Percentiles rank a stretch among this genome's conserved stretches.
Conservation (phyloP, 2,329 filamentous ascomycete genomes). For the Colletotrichum coccodes region DNA sequence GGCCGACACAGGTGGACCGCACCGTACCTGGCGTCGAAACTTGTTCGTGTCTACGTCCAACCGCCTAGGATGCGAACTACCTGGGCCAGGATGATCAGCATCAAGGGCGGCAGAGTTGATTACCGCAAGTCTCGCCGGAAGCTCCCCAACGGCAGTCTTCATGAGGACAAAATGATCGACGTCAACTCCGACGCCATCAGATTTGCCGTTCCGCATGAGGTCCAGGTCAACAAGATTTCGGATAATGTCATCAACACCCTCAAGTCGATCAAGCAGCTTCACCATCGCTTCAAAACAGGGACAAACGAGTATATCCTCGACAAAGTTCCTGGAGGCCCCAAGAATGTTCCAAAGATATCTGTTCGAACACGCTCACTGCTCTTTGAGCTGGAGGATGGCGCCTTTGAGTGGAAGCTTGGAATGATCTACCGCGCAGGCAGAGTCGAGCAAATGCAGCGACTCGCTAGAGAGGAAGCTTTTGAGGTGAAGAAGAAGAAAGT, state of each 20-base stretch:
- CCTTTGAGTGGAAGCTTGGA: slow-evolving; percentile 97
- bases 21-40: slow-evolving; percentile 80
- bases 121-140: slow-evolving; percentile 81
- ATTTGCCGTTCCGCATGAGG: slow-evolving; percentile 88
- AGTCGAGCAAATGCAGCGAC: slow-evolving; percentile 87
- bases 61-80: slow-evolving; percentile 83
- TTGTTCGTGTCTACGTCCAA: slow-evolving; percentile 88
- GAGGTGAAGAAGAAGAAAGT: slow-evolving; percentile 87
- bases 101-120: slow-evolving; percentile 85
- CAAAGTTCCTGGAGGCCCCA: slow-evolving; percentile 87
- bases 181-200: slow-evolving; percentile 86
- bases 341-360: slow-evolving; percentile 86
- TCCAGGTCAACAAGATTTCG: slow-evolving; percentile 89
- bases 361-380: slow-evolving; percentile 83
- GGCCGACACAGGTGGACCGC: slow-evolving; percentile 89
- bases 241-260: slow-evolving; percentile 91
- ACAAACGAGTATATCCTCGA: slow-evolving; percentile 89
- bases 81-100: slow-evolving; percentile 87
- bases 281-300: slow-evolving; percentile 89
- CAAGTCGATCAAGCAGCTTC: slow-evolving; percentile 90
- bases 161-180: slow-evolving; percentile 86
- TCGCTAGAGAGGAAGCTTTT: slow-evolving; percentile 92
- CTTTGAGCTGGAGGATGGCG: slow-evolving; percentile 94
- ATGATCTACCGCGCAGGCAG: slow-evolving; percentile 92
- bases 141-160: slow-evolving; percentile 63